Base-by-base conservation (phyloP, 352 stramenopile species). In the Phytophthora tentaculata region DNA sequence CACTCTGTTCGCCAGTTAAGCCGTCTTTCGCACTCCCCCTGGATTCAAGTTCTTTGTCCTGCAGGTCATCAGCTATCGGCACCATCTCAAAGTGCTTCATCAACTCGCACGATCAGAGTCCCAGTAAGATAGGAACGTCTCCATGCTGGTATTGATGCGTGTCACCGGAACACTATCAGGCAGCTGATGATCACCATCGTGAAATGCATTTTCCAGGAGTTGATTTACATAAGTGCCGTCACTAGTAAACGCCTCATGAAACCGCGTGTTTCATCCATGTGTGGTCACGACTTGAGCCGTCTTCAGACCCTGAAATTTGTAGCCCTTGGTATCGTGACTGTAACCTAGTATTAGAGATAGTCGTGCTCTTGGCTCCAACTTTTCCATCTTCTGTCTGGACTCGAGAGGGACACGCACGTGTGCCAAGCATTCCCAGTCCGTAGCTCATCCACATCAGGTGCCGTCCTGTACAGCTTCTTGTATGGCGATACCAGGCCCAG, bases 381-480 rank as follows among this genome's bases (percentile, higher is more conserved):
- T 59, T 14, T 57, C 47, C n/a, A 63, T 69, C 2, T 8, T 4
- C 5, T 57, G 52, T 17, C 61, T 7, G 19, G 32, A 63, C n/a
- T 59, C 53, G 7, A 16, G 13, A 6, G 12, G 10, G 5, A 45
- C 7, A 39, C 32, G 32, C 32, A 17, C 32, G 8, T 14, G 12
- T 12, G 32, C 8, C 7, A 39, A 9, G 10, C 32, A 39, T 6
- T 9, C 32, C 32, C 32, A 39, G 32, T 12, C 4, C 8, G 32
- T 14, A 39, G 2, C 8, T 16, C 32, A 39, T 14, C 12, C 8
- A 39, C 7, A 2, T 16, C 4, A 14, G 8, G 32, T 14, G 7
- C 32, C 12, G 1, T 4, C 7, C 10, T 2, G 7, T 39, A 16
- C 12, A 39, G 1, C 8, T 39, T 45, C 17, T 45, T 3, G 17